phyloP scores from a whole-genome alignment of 1,284 basidiomycete species.

The Austroboletus olivaceoglutinosus region DNA sequence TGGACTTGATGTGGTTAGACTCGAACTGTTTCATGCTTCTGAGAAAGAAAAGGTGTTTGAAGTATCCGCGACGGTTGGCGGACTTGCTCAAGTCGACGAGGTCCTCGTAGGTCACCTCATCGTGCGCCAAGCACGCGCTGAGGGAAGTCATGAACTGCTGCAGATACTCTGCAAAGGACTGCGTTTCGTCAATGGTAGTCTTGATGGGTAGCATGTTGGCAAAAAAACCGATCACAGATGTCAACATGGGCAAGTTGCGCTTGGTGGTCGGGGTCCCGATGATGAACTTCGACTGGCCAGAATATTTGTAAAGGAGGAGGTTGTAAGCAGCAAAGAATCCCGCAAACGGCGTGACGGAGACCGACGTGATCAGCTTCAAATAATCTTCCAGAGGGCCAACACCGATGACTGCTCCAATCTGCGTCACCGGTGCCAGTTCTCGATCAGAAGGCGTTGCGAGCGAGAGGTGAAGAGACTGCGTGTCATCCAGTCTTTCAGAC shows the following conservation, averaged over 20 bases:
- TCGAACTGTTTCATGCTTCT: slow-evolving; percentile 28
- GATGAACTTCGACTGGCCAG: slow-evolving; percentile 21
- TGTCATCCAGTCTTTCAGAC: slow-evolving; percentile 19
- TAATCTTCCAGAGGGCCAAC: slow-evolving; percentile 23
- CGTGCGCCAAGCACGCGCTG: slow-evolving; percentile 19
- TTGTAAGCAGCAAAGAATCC: slow-evolving; percentile 32
- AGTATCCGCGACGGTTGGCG: slow-evolving; percentile 31
- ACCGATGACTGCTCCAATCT: slow-evolving; percentile 26
- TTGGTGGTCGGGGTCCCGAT: slow-evolving; percentile 30
- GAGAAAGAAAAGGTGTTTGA: slow-evolving; percentile 31
- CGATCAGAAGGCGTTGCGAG: slow-evolving; percentile 26
- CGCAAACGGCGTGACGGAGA: slow-evolving; percentile 20
- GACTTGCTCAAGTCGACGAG: slow-evolving; percentile 26
- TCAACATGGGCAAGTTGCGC: slow-evolving; percentile 23
- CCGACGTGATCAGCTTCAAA: slow-evolving; percentile 13
- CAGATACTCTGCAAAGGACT: slow-evolving; percentile 23
- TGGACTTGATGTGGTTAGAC: slow-evolving; percentile 21
- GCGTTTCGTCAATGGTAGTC: slow-evolving; percentile 21
- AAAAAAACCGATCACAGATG: slow-evolving; percentile 27
- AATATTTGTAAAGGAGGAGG: slow-evolving; percentile 30
- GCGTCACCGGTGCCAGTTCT: slow-evolving; percentile 25
- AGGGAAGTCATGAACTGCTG: slow-evolving; percentile 17
- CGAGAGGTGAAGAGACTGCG: slow-evolving; percentile 27
- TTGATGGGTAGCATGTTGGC: slow-evolving; percentile 31
- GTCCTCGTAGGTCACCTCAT: slow-evolving; percentile 31